A percentile compares a stretch with the other conserved stretches of the same genome.
Evolutionary conservation across 2,329 filamentous ascomycete genomes (phyloP).

Genomic region (Xylariaceae sp.): DNA sequence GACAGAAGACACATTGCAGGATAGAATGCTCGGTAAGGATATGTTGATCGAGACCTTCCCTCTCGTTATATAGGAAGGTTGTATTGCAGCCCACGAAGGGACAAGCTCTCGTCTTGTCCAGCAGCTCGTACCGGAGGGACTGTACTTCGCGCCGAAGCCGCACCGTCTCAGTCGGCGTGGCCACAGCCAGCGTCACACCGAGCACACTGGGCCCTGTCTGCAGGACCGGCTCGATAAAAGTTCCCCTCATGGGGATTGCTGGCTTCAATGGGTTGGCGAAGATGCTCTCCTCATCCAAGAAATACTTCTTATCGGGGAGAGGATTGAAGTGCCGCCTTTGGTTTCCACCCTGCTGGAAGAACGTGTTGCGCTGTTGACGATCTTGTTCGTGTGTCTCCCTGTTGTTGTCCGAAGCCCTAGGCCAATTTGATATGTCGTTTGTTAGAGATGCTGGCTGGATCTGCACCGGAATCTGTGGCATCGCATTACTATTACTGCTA

Average conservation of each 20-base stretch:
- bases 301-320: too few species aligned
- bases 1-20: slow-evolving; percentile 25
- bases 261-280: slow-evolving; percentile 29
- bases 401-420: too few species aligned
- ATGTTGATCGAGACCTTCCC: slow-evolving; percentile 31
- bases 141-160: slow-evolving; percentile 32
- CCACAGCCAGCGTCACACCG: slow-evolving; percentile 31
- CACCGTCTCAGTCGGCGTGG: slow-evolving; percentile 37
- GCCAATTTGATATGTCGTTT: too few species aligned
- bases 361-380: too few species aligned
- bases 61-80: slow-evolving; percentile 27
- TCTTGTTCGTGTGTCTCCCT: too few species aligned
- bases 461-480: too few species aligned
- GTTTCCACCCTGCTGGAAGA: too few species aligned
- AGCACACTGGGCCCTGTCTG: slow-evolving; percentile 30
- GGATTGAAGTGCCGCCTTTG: too few species aligned
- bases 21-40: slow-evolving; percentile 28
- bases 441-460: too few species aligned
- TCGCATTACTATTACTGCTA: too few species aligned
- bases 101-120: slow-evolving; percentile 33
- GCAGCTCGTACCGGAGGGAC: slow-evolving; percentile 28
- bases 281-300: slow-evolving; percentile 14
- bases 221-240: slow-evolving; percentile 32
- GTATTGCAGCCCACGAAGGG: slow-evolving; percentile 33
- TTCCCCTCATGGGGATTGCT: slow-evolving; percentile 30